These are phyloP conservation scores for Peterozyma toletana DNA, from an alignment of 805 yeast genomes.

Conservation along the genomic window DNA sequence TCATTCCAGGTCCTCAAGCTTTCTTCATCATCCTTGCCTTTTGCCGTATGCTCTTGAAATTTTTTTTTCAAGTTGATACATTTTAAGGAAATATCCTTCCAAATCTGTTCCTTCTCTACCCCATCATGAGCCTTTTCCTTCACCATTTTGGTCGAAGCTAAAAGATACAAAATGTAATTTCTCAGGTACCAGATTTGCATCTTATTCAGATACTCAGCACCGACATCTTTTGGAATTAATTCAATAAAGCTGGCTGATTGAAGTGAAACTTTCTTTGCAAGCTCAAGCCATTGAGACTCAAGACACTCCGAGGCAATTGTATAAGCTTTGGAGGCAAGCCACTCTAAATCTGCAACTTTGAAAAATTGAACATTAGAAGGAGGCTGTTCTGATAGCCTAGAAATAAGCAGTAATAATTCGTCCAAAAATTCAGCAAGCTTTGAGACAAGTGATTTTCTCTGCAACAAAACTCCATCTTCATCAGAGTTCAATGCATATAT, in stretches of 20 bases:
- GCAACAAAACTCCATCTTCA: slow-evolving; percentile 1
- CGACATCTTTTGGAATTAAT: slow-evolving; percentile 17
- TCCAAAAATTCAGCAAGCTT: neutral
- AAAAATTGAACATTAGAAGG: neutral
- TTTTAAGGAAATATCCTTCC: slow-evolving; percentile 8
- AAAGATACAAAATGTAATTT: slow-evolving; percentile 10
- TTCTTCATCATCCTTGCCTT: slow-evolving; percentile 8
- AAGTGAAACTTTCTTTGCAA: slow-evolving; percentile 14
- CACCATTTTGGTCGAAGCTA: slow-evolving; percentile 8
- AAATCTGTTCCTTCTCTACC: slow-evolving; percentile 3
- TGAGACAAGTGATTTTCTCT: neutral
- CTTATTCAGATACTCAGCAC: slow-evolving; percentile 14
- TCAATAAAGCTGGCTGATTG: slow-evolving; percentile 14
- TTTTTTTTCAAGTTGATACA: slow-evolving; percentile 9
- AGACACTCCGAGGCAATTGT: slow-evolving; percentile 22
- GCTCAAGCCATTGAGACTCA: slow-evolving; percentile 6
- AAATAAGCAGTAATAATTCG: neutral
- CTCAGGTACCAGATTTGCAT: slow-evolving; percentile 13
- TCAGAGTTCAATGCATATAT: slow-evolving; percentile 6
- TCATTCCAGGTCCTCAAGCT: slow-evolving; percentile 12
- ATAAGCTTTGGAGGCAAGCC: slow-evolving; percentile 30
- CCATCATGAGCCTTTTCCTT: neutral
- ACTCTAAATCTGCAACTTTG: slow-evolving; percentile 25
- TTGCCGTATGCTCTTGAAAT: slow-evolving; percentile 9
- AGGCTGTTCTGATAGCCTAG: neutral